These are phyloP conservation scores for Fusarium hainanense DNA, from an alignment of 2,329 filamentous ascomycete genomes.

Conservation along the genomic window DNA sequence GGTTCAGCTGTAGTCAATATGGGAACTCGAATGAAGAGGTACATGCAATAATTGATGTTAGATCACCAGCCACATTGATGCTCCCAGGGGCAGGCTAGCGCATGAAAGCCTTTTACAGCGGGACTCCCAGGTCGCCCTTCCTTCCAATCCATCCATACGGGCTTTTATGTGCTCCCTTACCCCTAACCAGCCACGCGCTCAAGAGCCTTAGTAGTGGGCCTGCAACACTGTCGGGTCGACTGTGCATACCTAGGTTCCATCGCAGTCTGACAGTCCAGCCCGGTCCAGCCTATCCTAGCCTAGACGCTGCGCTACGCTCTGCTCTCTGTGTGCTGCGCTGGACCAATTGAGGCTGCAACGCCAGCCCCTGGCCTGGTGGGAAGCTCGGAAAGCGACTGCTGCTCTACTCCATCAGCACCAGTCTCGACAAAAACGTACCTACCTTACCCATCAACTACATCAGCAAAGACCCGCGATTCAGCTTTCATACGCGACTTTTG, in stretches of 20 bases:
- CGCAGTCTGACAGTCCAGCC: constrained; percentile 30
- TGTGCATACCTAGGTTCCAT: constrained; percentile 19
- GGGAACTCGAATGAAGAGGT: not conserved
- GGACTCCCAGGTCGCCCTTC: constrained; percentile 18
- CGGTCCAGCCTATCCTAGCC: not conserved
- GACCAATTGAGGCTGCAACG: constrained; percentile 40
- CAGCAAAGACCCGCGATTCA: constrained; percentile 24
- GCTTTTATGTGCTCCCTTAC: not conserved
- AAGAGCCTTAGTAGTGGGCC: constrained; percentile 22
- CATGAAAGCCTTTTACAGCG: constrained; percentile 32
- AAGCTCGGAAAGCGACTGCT: constrained; percentile 37
- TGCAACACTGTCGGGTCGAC: constrained; percentile 26
- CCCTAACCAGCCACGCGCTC: constrained; percentile 42
- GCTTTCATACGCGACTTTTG: constrained; percentile 17
- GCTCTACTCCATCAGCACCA: constrained; percentile 12
- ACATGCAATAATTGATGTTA: not conserved
- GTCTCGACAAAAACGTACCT: constrained; percentile 21
- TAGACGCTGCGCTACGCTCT: constrained; percentile 3
- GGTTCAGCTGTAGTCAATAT: not conserved
- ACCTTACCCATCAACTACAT: constrained; percentile 26
- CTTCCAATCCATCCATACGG: not conserved
- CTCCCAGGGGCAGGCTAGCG: constrained; percentile 21
- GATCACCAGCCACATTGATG: constrained; percentile 40
- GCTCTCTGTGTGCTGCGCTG: constrained; percentile 22
- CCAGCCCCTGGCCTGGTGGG: constrained; percentile 40